Evolutionary conservation across 2,329 filamentous ascomycete species (phyloP), one percentile per base, ranked within the genome.

Genomic region (Akanthomyces lecanii): DNA sequence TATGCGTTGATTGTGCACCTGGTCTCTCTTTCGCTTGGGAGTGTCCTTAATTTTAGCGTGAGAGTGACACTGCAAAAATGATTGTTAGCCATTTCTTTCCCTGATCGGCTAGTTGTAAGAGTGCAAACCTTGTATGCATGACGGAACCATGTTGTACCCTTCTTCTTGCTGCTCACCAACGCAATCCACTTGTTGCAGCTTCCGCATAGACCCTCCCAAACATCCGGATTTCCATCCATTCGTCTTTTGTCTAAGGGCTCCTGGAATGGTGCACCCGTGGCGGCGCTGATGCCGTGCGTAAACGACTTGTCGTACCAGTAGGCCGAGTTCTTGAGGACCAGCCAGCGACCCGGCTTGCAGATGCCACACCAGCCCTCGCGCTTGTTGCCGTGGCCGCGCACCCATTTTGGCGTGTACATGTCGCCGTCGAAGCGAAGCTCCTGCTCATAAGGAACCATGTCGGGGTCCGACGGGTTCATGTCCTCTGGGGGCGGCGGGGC

Each of bases 261-360:
- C 72, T 91, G 87, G 77, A 95, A 94, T 4, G 88, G 85, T 66
- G 83, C 87, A 28, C 91, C 91, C 0, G 91, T 94, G 4, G 89
- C 88, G 33, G 90, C 91, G 71, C 89, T 92, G 73, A 96, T 91
- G 56, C 91, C 91, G 71, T 96, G 92, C 2, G 89, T 91, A 74
- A 95, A 96, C 63, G 89, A 91, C 80, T 95, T 94, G 78, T 96
- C 91, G 75, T 96, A 96, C 91, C 92, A 96, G 74, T 91, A 96
- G 7, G 91, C 91, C 62, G 89, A 93, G 77, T 96, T 95, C 79
- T 95, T 96, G 64, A 96, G 80, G 18, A 93, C 90, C 61, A 94
- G 83, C 92, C 92, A 96, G 56, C 90, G 82, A 3, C 90, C 90
- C 2, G 90, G 89, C 73, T 92, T 93, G 79, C 91, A 96, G 68